Evolutionary conservation across 164 flowering plant genomes (phyloP).

Genomic region (Magnolia changhungtana): DNA sequence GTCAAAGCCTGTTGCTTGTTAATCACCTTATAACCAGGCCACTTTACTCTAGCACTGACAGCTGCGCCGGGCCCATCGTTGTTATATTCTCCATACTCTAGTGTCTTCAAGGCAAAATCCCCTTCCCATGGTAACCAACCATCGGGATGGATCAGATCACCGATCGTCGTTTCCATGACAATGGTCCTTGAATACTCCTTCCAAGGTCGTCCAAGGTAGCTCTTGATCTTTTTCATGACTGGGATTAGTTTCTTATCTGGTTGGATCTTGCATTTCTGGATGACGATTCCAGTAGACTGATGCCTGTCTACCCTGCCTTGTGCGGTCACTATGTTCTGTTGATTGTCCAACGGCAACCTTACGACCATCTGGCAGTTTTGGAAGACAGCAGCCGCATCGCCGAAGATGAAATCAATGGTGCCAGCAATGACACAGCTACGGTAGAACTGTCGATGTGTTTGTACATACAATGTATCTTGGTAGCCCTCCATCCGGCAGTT

Average conservation of each 20-base stretch:
- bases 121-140: conserved; percentile 36
- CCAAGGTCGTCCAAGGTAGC: conserved; percentile 35
- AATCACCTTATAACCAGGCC: conserved; percentile 34
- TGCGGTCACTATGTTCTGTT: conserved; percentile 41
- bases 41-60: conserved; percentile 15
- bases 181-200: conserved; percentile 30
- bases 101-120: conserved; percentile 23
- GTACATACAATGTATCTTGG: conserved; percentile 40
- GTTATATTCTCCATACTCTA: conserved; percentile 22
- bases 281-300: conserved; percentile 24
- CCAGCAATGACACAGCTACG: conserved; percentile 32
- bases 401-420: conserved; percentile 42
- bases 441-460: conserved; percentile 37
- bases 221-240: neutral
- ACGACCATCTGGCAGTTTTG: conserved; percentile 34
- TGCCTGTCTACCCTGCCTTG: conserved; percentile 37
- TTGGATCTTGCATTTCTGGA: conserved; percentile 31
- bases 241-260: conserved; percentile 21
- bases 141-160: conserved; percentile 20
- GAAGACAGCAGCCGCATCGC: conserved; percentile 35
- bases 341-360: conserved; percentile 34
- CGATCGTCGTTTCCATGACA: conserved; percentile 28
- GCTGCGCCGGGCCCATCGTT: conserved; percentile 26
- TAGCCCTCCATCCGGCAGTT: conserved; percentile 58
- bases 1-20: conserved; percentile 23